Conservation (phyloP, 208 protist species). For the Leishmania major region DNA sequence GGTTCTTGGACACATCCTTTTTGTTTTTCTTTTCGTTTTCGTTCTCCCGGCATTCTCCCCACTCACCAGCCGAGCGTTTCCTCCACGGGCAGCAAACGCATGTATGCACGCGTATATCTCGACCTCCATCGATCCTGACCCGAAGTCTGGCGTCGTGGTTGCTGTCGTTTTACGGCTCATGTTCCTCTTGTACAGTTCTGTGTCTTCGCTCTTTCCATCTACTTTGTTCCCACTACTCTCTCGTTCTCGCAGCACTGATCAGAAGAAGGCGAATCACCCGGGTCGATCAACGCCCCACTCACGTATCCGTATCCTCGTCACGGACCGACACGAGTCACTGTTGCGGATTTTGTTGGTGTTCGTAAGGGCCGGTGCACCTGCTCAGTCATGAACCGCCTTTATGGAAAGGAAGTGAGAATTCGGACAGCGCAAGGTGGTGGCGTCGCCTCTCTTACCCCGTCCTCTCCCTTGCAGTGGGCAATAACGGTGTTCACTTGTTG, state of each 20-base stretch:
- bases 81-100: not conserved
- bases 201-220: not conserved
- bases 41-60: not conserved
- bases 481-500: not conserved
- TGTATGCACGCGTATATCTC: not conserved
- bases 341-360: not conserved
- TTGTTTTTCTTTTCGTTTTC: not conserved
- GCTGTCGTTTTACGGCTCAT: not conserved
- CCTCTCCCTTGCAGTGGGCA: not conserved
- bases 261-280: not conserved
- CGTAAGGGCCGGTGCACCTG: not conserved
- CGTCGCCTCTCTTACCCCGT: not conserved
- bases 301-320: not conserved
- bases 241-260: not conserved
- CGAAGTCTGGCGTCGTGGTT: not conserved
- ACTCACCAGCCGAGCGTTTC: too few species aligned
- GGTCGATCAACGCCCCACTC: not conserved
- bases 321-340: not conserved
- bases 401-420: not conserved
- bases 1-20: not conserved
- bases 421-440: not conserved
- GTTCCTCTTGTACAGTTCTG: constrained; percentile 19
- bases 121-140: not conserved
- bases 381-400: not conserved
- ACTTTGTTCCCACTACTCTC: not conserved